Base-by-base conservation (phyloP, 768 basidiomycete genomes). In the Pisolithus tinctorius region DNA sequence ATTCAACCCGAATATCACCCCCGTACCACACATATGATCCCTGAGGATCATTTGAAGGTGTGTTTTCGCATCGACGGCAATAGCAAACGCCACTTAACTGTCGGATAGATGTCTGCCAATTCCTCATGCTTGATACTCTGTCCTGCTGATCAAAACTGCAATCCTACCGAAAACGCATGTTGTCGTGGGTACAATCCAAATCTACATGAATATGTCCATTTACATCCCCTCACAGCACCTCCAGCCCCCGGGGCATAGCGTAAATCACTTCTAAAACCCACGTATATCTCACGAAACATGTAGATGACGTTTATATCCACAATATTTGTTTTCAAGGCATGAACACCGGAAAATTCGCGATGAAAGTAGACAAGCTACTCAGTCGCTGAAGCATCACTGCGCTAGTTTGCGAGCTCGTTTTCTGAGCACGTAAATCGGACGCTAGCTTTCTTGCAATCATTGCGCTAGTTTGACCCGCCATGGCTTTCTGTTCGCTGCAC, bases 1-100 rank as follows among this genome's bases (percentile, higher is more conserved):
- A 94, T 96, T 54, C 93, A 96, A 60, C 93, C 93, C 6, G 93
- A 96, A 62, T 91, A 90, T 56, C 70, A 74, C 47, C 57, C 73
- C 68, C 41, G 68, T 62, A 45, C 36, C 57, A 67, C 41, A 59
- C 69, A 47, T 43, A 27, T 53, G 17, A 59, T 64, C 52, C 72
- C 76, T 9, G 79, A 80, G 37, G 79, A 77, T 25, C 71, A 69
- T 50, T 52, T 77, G 10, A 77, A 76, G 70, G 82, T 84, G 52
- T 37, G 70, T 65, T 7, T 20, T 11, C n/a, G 10, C 5, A 26
- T 5, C 8, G 3, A 25, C 31, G 39, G 14, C 25, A 7, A 6
- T 26, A 16, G 42, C 36, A 41, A 27, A 26, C 17, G 48, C 38
- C 26, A 50, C 45, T 36, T 37, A 55, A 57, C 39, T 11, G 38